Percentiles rank a stretch among this genome's conserved stretches.
Conservation (phyloP, 208 protist genomes). For the Leishmania aethiopica region DNA sequence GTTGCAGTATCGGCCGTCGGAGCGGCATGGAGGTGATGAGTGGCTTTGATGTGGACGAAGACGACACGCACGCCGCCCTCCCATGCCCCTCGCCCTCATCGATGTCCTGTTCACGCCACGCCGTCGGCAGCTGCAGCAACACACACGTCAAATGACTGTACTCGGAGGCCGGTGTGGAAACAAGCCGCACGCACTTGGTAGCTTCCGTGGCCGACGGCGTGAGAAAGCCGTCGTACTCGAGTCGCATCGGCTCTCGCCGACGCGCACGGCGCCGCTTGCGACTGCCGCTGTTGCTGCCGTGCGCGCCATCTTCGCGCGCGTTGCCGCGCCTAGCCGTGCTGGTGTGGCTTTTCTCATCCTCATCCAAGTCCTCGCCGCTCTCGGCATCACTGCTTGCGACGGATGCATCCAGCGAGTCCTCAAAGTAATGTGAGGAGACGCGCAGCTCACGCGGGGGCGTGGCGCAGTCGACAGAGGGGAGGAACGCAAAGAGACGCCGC, state of each 20-base stretch:
- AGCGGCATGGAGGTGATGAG: conserved; percentile 9
- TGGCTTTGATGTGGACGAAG: neutral
- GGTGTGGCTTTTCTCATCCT: neutral
- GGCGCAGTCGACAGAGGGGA: conserved; percentile 26
- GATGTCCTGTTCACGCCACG: conserved; percentile 8
- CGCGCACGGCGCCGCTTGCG: conserved; percentile 9
- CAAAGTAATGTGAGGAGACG: conserved; percentile 28
- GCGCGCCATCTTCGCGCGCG: neutral
- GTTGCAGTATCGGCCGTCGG: conserved; percentile 19
- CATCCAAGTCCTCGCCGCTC: conserved; percentile 7
- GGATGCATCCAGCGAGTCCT: neutral
- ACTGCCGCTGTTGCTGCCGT: conserved; percentile 2
- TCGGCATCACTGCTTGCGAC: conserved; percentile 9
- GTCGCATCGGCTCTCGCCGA: conserved; percentile 22
- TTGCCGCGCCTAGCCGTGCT: neutral
- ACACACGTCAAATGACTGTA: conserved; percentile 30
- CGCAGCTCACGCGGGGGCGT: conserved; percentile 27
- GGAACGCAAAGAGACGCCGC: conserved; percentile 32
- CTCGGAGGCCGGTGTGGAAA: conserved; percentile 21
- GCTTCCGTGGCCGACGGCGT: neutral
- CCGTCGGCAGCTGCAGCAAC: conserved; percentile 17
- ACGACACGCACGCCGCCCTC: neutral
- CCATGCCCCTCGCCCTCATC: neutral
- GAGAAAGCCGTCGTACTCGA: conserved; percentile 26
- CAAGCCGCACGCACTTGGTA: conserved; percentile 1